Conservation (phyloP, 192 early-diverging fungal species). For the Phycomyces nitens region DNA sequence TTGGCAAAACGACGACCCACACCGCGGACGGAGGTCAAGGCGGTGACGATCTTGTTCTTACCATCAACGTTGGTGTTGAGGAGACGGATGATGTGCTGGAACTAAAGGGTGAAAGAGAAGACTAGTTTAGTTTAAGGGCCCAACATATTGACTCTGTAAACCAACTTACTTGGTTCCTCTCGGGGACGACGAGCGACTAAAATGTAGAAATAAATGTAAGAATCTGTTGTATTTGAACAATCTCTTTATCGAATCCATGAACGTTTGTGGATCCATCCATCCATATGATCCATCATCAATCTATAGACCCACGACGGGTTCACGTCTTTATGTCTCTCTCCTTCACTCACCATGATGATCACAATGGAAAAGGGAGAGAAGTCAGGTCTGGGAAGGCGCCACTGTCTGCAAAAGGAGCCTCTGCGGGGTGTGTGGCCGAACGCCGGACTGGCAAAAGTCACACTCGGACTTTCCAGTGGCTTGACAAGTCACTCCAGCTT, state of each 20-base stretch:
- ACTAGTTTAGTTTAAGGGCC: background rate
- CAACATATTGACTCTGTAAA: background rate
- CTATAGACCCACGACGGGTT: background rate
- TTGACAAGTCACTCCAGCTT: background rate
- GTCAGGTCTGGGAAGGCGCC: background rate
- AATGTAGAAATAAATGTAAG: conserved; percentile 6
- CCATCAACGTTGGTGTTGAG: conserved; percentile 99
- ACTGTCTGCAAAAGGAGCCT: background rate
- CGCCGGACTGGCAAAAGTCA: conserved; percentile 1
- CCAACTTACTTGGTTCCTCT: conserved; percentile 63
- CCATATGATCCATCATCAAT: background rate
- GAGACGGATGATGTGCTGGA: conserved; percentile 98
- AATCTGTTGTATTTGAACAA: background rate
- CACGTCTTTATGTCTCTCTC: background rate
- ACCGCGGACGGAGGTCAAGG: conserved; percentile 96
- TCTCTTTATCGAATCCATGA: conserved; percentile 3
- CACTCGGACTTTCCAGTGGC: conserved; percentile 1
- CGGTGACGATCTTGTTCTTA: conserved; percentile 91
- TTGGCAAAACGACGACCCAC: conserved; percentile 98
- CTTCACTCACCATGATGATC: conserved; percentile 21
- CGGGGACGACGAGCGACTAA: conserved; percentile 85
- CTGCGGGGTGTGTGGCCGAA: background rate
- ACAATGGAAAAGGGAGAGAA: conserved; percentile 24
- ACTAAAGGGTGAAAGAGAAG: conserved; percentile 31
- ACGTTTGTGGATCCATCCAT: conserved; percentile 2